phyloP scores from a whole-genome alignment of 108 stramenopile genomes.

The Asterionellopsis glacialis region DNA sequence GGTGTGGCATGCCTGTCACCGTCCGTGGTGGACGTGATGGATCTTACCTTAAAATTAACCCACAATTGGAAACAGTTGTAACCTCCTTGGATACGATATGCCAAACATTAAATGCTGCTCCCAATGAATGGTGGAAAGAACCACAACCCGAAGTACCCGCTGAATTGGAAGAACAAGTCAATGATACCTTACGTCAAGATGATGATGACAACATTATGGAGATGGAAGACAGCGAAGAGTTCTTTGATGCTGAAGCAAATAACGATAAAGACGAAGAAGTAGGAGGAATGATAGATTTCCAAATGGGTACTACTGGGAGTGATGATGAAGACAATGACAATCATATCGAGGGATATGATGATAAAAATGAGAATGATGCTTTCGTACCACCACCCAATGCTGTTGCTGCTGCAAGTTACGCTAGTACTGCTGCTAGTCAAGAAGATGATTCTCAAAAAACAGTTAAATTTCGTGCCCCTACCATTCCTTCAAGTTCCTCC shows the following conservation, averaged over 20 bases:
- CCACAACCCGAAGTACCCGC: not conserved
- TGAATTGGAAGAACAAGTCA: too few relatives aligned
- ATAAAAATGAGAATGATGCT: too few relatives aligned
- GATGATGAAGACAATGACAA: too few relatives aligned
- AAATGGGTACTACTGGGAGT: too few relatives aligned
- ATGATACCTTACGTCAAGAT: not conserved
- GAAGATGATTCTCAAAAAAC: too few relatives aligned
- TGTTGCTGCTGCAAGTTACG: too few relatives aligned
- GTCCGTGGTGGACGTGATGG: constrained; percentile 25
- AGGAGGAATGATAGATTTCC: too few relatives aligned
- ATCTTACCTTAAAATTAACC: constrained; percentile 28
- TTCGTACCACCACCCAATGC: too few relatives aligned
- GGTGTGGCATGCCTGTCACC: constrained; percentile 33
- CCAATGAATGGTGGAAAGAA: constrained; percentile 27
- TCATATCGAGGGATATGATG: too few relatives aligned
- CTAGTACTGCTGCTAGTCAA: too few relatives aligned
- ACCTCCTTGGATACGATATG: constrained; percentile 20
- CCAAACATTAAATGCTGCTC: constrained; percentile 9
- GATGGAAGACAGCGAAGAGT: constrained; percentile 8
- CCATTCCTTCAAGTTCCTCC: too few relatives aligned
- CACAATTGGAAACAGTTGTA: constrained; percentile 28
- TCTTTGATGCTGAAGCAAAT: not conserved
- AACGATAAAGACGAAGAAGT: constrained; percentile 11
- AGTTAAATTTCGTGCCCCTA: too few relatives aligned
- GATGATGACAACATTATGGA: constrained; percentile 5